phyloP scores from a whole-genome alignment of 2,329 filamentous ascomycete species.

The Beauveria bassiana region DNA sequence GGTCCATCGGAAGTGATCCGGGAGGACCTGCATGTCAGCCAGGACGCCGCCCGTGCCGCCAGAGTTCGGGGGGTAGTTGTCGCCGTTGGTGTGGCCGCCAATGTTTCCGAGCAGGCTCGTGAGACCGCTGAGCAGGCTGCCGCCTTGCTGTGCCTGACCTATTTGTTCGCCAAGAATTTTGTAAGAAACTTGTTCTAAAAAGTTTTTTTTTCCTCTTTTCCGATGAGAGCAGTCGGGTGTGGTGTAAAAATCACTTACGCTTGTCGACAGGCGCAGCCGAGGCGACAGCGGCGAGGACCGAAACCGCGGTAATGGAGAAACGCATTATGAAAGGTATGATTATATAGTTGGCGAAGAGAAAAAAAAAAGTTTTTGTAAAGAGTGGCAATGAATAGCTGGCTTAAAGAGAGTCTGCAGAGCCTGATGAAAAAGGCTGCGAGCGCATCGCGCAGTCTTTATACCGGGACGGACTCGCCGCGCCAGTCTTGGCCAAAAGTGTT shows the following conservation, averaged over 20 bases:
- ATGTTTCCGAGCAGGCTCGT: conserved; percentile 5
- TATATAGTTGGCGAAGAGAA: background rate
- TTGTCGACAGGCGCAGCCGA: conserved; percentile 3
- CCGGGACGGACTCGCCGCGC: background rate
- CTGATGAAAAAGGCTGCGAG: background rate
- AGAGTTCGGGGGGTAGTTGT: background rate
- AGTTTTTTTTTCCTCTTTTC: background rate
- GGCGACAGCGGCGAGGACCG: background rate
- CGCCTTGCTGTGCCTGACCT: background rate
- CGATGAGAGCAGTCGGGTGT: background rate
- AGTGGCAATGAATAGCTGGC: background rate
- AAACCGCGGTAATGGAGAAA: background rate
- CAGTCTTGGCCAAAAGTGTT: background rate
- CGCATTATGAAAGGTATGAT: background rate
- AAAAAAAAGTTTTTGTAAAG: background rate
- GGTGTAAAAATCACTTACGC: background rate
- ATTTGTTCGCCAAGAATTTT: background rate
- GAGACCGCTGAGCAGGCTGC: background rate
- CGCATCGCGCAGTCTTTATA: background rate
- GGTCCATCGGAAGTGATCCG: conserved; percentile 5
- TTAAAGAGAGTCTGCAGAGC: background rate
- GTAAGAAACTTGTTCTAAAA: background rate
- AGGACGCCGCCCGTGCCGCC: conserved; percentile 1
- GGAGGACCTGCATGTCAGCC: background rate
- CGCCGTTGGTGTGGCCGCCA: conserved; percentile 2